phyloP scores from a whole-genome alignment of 495 filamentous ascomycete genomes.

The Hyaloscypha variabilis region DNA sequence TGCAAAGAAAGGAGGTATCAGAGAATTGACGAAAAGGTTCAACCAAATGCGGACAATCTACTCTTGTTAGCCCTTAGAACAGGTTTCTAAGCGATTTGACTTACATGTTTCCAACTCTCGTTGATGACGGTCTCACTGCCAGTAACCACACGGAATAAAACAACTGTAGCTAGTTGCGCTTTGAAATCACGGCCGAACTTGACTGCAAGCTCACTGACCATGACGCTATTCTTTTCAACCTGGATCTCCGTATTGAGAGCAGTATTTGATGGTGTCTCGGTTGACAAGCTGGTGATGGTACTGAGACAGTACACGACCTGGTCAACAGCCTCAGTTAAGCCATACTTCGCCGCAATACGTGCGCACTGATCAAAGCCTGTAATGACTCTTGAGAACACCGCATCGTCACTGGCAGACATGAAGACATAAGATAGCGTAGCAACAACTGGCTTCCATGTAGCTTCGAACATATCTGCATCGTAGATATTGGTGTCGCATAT shows the following conservation, averaged over 20 bases:
- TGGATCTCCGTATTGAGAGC: conserved; percentile 95
- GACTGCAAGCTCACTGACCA: conserved; percentile 98
- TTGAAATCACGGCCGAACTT: conserved; percentile 94
- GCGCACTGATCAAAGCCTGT: conserved; percentile 96
- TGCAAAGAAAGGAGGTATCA: conserved; percentile 84
- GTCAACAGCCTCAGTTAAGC: conserved; percentile 83
- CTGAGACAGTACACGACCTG: conserved; percentile 88
- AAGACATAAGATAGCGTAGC: conserved; percentile 97
- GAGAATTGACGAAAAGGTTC: conserved; percentile 94
- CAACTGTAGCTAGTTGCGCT: conserved; percentile 89
- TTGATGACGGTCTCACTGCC: conserved; percentile 78
- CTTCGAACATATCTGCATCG: conserved; percentile 96
- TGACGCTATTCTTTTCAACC: conserved; percentile 87
- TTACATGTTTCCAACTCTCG: conserved; percentile 82
- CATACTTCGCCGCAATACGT: conserved; percentile 86
- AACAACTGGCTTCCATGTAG: conserved; percentile 93
- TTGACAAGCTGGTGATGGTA: conserved; percentile 85
- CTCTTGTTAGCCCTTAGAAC: conserved; percentile 27
- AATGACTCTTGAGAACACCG: conserved; percentile 91
- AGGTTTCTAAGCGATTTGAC: conserved; percentile 31
- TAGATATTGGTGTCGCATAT: conserved; percentile 92
- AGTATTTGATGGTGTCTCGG: conserved; percentile 75
- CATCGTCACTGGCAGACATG: conserved; percentile 97
- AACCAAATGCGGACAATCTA: conserved; percentile 88
- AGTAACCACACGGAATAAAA: conserved; percentile 86